Base-by-base conservation (phyloP, 257 asterid genomes). In the Dorcoceras hygrometricum region DNA sequence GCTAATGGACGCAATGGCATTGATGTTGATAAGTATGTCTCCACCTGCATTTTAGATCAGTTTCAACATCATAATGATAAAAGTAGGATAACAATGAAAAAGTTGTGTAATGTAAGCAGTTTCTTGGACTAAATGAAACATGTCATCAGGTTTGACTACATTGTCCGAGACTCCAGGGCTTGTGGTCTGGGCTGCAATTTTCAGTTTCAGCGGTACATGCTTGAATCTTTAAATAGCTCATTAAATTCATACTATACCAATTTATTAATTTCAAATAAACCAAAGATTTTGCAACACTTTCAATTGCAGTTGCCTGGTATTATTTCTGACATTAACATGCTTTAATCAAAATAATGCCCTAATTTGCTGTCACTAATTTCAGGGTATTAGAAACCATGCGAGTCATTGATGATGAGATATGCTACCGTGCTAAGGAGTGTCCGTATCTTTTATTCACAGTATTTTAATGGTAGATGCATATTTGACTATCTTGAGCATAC, bases 361-460 rank as follows among this genome's bases (percentile, higher is more conserved):
- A 55, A 68, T 29, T 23, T 68, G 23, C 69, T 70, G 72, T 25
- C 76, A 60, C 58, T 57, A 59, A 58, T 62, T 77, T 84, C 93
- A 91, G 98, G 89, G 82, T 89, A 34, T 69, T 91, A 57, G 96
- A 87, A 63, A 86, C 90, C 28, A 91, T 91, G 98, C 81, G 89
- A 75, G 96, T 91, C 27, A 80, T 91, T 34, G 95, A 77, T 63
- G 90, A 91, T 69, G 98, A 91, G 80, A 84, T 91, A 69, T 91
- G 98, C 72, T 89, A 89, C 63, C 96, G 96, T 63, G 92, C 95
- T 12, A 91, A 89, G 84, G 98, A 91, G 77, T 89, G 98, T 91
- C 53, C 75, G 98, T 86, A 75, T 55, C 68, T 57, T 34, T 26
- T 34, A 65, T 14, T 27, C 36, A 34, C 31, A 26, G 16, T 16